These are phyloP conservation scores for Penicillium riverlandense DNA, from an alignment of 495 filamentous ascomycete species.

Conservation along the genomic window DNA sequence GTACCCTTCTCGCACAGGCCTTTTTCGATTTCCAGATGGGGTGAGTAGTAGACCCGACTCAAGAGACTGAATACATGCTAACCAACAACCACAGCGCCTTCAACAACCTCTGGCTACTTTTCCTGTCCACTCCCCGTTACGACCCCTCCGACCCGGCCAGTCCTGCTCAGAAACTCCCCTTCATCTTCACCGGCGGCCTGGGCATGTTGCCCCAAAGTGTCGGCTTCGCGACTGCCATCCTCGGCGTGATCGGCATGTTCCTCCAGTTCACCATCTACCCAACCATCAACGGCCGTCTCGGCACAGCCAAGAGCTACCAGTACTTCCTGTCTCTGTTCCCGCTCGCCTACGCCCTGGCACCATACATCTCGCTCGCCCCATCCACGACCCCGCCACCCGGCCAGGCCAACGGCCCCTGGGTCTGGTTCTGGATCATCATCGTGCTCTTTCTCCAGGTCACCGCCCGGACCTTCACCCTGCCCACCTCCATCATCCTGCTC, in stretches of 20 bases:
- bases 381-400: conserved; percentile 50
- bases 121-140: conserved; percentile 73
- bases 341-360: conserved; percentile 61
- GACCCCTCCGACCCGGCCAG: conserved; percentile 39
- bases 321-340: conserved; percentile 67
- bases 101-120: conserved; percentile 78
- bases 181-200: conserved; percentile 74
- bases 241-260: conserved; percentile 69
- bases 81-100: conserved; percentile 46
- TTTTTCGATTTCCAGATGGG: conserved; percentile 70
- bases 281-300: conserved; percentile 54
- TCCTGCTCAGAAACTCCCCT: conserved; percentile 45
- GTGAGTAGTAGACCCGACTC: conserved; percentile 3
- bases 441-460: conserved; percentile 68
- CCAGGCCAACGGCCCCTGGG: conserved; percentile 54
- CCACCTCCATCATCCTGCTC: conserved; percentile 68
- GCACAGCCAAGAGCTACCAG: conserved; percentile 62
- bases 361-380: conserved; percentile 65
- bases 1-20: conserved; percentile 59
- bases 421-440: conserved; percentile 62
- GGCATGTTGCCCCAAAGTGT: conserved; percentile 68
- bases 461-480: conserved; percentile 76
- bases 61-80: neutral
- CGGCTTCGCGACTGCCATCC: conserved; percentile 69
- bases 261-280: conserved; percentile 78